These are phyloP conservation scores for Thymus quinquecostatus DNA, from an alignment of 257 asterid genomes.

Conservation along the genomic window DNA sequence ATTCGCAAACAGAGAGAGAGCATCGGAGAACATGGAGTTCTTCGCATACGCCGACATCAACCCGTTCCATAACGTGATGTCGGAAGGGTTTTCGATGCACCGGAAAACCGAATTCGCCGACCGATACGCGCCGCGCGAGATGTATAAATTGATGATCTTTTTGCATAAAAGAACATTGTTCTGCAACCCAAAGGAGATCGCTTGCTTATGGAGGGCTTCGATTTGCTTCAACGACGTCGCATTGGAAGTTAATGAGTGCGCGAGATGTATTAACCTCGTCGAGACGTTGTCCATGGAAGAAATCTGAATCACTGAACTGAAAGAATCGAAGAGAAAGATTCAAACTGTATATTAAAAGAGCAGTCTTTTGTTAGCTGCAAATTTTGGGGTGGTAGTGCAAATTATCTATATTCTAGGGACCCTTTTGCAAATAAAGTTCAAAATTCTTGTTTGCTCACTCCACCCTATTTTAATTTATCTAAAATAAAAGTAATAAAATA, in stretches of 20 bases:
- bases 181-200: constrained; percentile 55
- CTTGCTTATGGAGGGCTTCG: constrained; percentile 57
- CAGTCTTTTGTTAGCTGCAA: no score
- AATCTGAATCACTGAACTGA: constrained; percentile 6
- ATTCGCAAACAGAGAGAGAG: constrained; percentile 47
- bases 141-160: constrained; percentile 62
- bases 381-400: background rate
- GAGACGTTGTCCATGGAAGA: constrained; percentile 44
- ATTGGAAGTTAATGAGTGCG: constrained; percentile 39
- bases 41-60: constrained; percentile 64
- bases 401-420: constrained; percentile 26
- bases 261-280: constrained; percentile 40
- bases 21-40: constrained; percentile 58
- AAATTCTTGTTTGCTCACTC: background rate
- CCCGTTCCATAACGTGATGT: constrained; percentile 75
- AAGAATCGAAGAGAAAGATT: background rate
- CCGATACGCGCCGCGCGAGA: constrained; percentile 45
- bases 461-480: background rate
- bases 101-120: constrained; percentile 57
- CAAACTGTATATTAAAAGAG: background rate
- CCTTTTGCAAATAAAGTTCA: constrained; percentile 23
- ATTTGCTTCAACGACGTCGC: constrained; percentile 44
- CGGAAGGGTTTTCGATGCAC: constrained; percentile 52
- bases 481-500: no score
- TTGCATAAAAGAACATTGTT: constrained; percentile 56